phyloP scores from a whole-genome alignment of 116 monocot species.

The Papilionanthe hybrid region DNA sequence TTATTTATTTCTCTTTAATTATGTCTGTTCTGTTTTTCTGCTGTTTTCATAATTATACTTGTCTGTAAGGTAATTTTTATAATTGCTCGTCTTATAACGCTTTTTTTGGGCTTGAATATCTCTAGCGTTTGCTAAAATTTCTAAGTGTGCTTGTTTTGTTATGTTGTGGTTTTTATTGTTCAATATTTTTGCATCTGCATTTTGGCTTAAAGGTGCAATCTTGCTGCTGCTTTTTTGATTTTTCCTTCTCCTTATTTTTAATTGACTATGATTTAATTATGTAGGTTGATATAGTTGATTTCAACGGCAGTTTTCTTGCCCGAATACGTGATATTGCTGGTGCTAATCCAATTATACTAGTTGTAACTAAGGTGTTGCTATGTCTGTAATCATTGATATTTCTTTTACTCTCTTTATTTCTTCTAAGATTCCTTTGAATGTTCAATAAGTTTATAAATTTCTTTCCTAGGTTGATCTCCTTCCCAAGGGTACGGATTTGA shows the following conservation, averaged over 20 bases:
- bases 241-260: constrained; percentile 2
- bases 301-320: constrained; percentile 97
- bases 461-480: constrained; percentile 82
- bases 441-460: not conserved
- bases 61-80: constrained; percentile 2
- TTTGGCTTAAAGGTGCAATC: constrained; percentile 1
- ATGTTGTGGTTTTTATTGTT: not conserved
- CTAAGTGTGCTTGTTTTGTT: not conserved
- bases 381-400: not conserved
- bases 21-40: not conserved
- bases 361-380: constrained; percentile 74
- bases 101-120: not conserved
- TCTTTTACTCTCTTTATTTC: constrained; percentile 5
- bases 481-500: constrained; percentile 88
- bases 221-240: not conserved
- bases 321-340: constrained; percentile 91
- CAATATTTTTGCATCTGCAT: not conserved
- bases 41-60: not conserved
- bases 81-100: not conserved
- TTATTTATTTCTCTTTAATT: not conserved
- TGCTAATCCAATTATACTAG: constrained; percentile 96
- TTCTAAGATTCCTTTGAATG: not conserved
- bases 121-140: not conserved
- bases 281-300: constrained; percentile 99
- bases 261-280: constrained; percentile 14